These are phyloP conservation scores for Trifolium fragiferum DNA, from an alignment of 306 rosid species.

Conservation along the genomic window DNA sequence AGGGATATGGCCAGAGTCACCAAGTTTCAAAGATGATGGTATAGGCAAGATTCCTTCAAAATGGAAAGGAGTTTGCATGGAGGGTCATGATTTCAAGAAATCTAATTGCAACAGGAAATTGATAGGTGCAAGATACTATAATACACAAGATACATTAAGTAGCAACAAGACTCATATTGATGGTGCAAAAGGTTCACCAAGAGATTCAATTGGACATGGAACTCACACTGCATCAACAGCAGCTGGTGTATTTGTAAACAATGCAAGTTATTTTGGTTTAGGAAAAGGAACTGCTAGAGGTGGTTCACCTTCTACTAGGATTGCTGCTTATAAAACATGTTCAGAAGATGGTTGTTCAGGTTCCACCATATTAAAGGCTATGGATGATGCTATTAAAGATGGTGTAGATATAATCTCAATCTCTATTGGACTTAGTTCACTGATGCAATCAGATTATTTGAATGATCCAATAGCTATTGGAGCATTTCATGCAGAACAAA, in stretches of 20 bases:
- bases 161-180: slow-evolving; percentile 46
- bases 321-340: slow-evolving; percentile 85
- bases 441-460: slow-evolving; percentile 68
- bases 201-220: slow-evolving; percentile 86
- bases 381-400: slow-evolving; percentile 88
- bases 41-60: slow-evolving; percentile 73
- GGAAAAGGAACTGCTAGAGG: slow-evolving; percentile 86
- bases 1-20: slow-evolving; percentile 98
- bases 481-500: slow-evolving; percentile 88
- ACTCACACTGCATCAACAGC: slow-evolving; percentile 90
- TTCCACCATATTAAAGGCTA: slow-evolving; percentile 74
- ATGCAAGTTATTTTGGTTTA: slow-evolving; percentile 81
- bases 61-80: slow-evolving; percentile 96
- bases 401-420: slow-evolving; percentile 92
- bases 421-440: slow-evolving; percentile 74
- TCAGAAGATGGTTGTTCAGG: slow-evolving; percentile 79
- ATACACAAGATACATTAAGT: slow-evolving; percentile 22
- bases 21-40: slow-evolving; percentile 77
- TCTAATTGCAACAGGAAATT: slow-evolving; percentile 89
- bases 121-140: slow-evolving; percentile 95
- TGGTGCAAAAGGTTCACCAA: slow-evolving; percentile 63
- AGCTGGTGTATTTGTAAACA: slow-evolving; percentile 63
- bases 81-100: slow-evolving; percentile 75
- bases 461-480: slow-evolving; percentile 90
- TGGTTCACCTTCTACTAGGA: slow-evolving; percentile 73